Evolutionary conservation across 1,284 basidiomycete genomes (phyloP).

Genomic region (Uromyces viciae-fabae): DNA sequence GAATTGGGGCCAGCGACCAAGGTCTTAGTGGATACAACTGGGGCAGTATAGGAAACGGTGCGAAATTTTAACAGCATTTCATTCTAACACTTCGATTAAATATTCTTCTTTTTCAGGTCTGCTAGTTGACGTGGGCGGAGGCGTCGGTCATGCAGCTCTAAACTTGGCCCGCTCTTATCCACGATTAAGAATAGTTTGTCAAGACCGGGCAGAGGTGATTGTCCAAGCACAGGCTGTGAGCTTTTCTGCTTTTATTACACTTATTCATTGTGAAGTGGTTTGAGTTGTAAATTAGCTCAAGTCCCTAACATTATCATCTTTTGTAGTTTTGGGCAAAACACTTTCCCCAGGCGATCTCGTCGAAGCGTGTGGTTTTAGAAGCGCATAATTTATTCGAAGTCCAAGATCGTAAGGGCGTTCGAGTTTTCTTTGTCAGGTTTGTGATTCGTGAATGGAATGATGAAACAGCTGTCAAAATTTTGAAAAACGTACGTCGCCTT

Average conservation of each 20-base stretch:
- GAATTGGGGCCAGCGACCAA: constrained; percentile 40
- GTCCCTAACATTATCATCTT: too few species aligned
- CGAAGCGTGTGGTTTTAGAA: constrained; percentile 37
- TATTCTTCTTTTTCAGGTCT: constrained; percentile 17
- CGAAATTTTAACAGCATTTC: too few species aligned
- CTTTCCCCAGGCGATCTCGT: constrained; percentile 37
- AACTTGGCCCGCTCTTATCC: constrained; percentile 38
- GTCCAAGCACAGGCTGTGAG: constrained; percentile 28
- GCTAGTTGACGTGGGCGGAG: constrained; percentile 35
- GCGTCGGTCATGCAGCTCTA: constrained; percentile 39
- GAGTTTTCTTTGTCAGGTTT: constrained; percentile 42
- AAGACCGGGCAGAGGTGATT: constrained; percentile 39
- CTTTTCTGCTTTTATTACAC: background rate
- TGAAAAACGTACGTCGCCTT: constrained; percentile 17
- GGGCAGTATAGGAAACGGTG: constrained; percentile 40
- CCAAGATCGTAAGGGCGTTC: constrained; percentile 32
- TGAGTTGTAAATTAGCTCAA: too few species aligned
- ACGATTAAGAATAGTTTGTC: constrained; percentile 30
- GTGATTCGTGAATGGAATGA: constrained; percentile 45
- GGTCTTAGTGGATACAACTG: constrained; percentile 41
- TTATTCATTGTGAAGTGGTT: background rate
- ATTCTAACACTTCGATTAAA: too few species aligned
- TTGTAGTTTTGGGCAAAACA: constrained; percentile 41
- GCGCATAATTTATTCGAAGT: constrained; percentile 42
- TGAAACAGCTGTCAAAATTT: constrained; percentile 28